Percentiles rank a stretch among this genome's conserved stretches.
Conservation (phyloP, 495 filamentous ascomycete genomes). For the Neurospora tetraspora region DNA sequence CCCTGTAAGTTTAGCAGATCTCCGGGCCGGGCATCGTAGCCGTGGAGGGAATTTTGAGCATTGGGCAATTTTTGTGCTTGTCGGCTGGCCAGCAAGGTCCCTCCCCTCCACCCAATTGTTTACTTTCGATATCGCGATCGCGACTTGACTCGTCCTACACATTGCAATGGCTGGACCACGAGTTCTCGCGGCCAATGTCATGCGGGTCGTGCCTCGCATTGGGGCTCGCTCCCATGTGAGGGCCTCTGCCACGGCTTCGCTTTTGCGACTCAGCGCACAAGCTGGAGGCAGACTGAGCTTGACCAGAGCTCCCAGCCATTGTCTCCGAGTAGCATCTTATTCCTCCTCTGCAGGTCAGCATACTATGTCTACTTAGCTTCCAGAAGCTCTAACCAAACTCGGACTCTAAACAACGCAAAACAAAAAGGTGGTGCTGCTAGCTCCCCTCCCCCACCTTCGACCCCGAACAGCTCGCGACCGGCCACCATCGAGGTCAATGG, state of each 20-base stretch:
- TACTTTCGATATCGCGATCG: background rate
- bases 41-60: background rate
- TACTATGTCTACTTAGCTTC: background rate
- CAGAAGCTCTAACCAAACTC: background rate
- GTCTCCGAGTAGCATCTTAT: constrained; percentile 11
- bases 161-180: constrained; percentile 11
- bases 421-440: background rate
- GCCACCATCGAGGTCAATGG: constrained; percentile 42
- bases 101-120: background rate
- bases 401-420: background rate
- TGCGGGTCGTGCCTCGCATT: background rate
- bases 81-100: background rate
- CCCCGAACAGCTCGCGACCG: background rate
- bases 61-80: background rate
- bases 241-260: background rate
- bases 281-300: constrained; percentile 1
- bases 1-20: background rate
- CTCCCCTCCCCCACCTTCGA: background rate
- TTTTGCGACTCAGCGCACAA: background rate
- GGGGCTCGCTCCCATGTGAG: background rate
- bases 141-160: background rate
- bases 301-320: background rate
- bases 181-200: constrained; percentile 5
- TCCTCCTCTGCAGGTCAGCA: background rate
- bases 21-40: background rate